A percentile compares a stretch with the other conserved stretches of the same genome.
Evolutionary conservation across 2,329 filamentous ascomycete genomes (phyloP).

Genomic region (Stemphylium lycopersici): DNA sequence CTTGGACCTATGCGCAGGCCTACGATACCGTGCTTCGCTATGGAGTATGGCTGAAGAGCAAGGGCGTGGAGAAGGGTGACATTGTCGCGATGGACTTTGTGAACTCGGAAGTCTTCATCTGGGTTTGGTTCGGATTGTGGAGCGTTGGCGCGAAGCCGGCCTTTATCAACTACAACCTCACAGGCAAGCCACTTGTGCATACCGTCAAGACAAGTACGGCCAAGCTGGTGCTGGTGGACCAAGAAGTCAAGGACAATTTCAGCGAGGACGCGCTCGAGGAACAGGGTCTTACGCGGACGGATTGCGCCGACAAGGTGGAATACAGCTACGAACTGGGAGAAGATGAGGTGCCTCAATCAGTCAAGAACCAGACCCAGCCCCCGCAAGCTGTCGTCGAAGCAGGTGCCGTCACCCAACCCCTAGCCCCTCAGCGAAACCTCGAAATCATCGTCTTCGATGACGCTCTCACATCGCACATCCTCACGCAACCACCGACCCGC

Average conservation of each 20-base stretch:
- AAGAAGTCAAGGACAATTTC: conserved; percentile 49
- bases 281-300: conserved; percentile 31
- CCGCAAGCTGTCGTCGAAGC: conserved; percentile 12
- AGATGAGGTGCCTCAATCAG: conserved; percentile 20
- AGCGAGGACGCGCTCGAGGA: conserved; percentile 33
- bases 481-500: conserved; percentile 36
- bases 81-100: conserved; percentile 49
- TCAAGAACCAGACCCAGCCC: conserved; percentile 28
- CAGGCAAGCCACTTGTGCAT: conserved; percentile 45
- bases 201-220: conserved; percentile 66
- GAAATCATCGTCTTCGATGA: conserved; percentile 43
- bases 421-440: conserved; percentile 24
- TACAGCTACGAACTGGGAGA: conserved; percentile 35
- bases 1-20: conserved; percentile 45
- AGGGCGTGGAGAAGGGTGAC: conserved; percentile 43
- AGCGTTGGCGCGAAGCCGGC: conserved; percentile 48
- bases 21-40: conserved; percentile 44
- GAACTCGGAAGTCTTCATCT: conserved; percentile 46
- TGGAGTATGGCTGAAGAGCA: conserved; percentile 47
- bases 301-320: conserved; percentile 18
- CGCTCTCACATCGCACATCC: conserved; percentile 33
- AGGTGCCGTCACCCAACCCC: conserved; percentile 15
- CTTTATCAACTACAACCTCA: conserved; percentile 50
- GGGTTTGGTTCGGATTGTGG: conserved; percentile 49
- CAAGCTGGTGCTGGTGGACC: conserved; percentile 65